These are phyloP conservation scores for Fusarium zealandicum DNA, from an alignment of 2,329 filamentous ascomycete genomes.

Conservation along the genomic window DNA sequence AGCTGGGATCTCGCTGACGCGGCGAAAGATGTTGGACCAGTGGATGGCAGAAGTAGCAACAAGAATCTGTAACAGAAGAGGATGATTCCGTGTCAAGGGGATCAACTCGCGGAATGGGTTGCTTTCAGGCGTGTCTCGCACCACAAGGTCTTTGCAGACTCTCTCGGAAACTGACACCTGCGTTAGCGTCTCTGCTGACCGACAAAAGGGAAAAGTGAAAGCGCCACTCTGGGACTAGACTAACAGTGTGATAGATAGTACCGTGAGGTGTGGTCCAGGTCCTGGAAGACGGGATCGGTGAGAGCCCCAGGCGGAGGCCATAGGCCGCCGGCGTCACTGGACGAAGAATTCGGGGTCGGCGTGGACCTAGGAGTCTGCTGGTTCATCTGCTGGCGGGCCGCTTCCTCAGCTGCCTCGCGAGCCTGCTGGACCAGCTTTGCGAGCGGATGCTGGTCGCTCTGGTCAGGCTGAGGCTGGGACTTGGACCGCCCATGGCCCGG, in stretches of 20 bases:
- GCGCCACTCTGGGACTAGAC: slow-evolving; percentile 21
- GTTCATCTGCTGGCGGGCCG: slow-evolving; percentile 21
- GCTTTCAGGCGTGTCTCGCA: slow-evolving; percentile 53
- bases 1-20: slow-evolving; percentile 43
- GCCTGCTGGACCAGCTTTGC: slow-evolving; percentile 24
- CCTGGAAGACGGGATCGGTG: slow-evolving; percentile 63
- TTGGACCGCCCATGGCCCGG: slow-evolving; percentile 12
- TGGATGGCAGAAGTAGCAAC: slow-evolving; percentile 59
- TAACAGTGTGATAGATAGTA: slow-evolving; percentile 60
- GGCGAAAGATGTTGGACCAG: slow-evolving; percentile 54
- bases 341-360: background rate
- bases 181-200: slow-evolving; percentile 36
- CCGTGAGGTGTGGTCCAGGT: slow-evolving; percentile 55
- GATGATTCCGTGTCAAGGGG: slow-evolving; percentile 54
- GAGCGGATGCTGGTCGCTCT: slow-evolving; percentile 33
- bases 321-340: slow-evolving; percentile 19
- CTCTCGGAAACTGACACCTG: slow-evolving; percentile 51
- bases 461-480: slow-evolving; percentile 30
- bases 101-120: slow-evolving; percentile 60
- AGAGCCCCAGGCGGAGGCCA: slow-evolving; percentile 45
- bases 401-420: slow-evolving; percentile 26
- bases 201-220: slow-evolving; percentile 1
- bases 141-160: slow-evolving; percentile 62
- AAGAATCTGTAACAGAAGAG: slow-evolving; percentile 57
- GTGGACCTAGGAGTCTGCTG: background rate